Evolutionary conservation across 2,329 filamentous ascomycete species (phyloP).

Genomic region (Blastomyces gilchristii): DNA sequence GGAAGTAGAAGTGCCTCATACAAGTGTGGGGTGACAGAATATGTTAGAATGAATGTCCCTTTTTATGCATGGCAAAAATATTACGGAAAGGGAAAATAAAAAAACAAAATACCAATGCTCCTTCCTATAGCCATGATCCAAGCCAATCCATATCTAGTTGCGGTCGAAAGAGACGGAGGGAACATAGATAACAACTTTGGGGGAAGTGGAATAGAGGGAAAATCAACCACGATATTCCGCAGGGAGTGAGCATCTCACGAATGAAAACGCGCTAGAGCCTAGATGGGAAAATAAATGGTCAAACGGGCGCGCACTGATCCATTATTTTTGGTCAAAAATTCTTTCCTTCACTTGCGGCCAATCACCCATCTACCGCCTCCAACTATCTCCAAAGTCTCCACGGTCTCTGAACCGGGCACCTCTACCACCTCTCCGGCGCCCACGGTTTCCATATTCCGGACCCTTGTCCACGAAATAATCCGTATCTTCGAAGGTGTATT

Average conservation of each 20-base stretch:
- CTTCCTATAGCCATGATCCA: not conserved
- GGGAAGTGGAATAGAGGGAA: not conserved
- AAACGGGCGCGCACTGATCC: not conserved
- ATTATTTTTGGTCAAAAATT: not conserved
- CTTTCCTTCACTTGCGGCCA: not conserved
- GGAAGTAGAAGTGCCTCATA: not conserved
- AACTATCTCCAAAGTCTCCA: slow-evolving; percentile 10
- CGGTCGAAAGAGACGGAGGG: not conserved
- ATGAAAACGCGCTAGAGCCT: not conserved
- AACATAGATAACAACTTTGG: not conserved
- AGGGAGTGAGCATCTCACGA: not conserved
- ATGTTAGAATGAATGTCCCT: not conserved
- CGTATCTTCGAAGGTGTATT: slow-evolving; percentile 62
- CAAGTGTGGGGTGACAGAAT: not conserved
- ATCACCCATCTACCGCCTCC: slow-evolving; percentile 13
- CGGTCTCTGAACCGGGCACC: slow-evolving; percentile 16
- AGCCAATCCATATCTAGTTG: slow-evolving; percentile 1
- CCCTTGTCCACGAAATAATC: slow-evolving; percentile 61
- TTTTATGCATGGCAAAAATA: slow-evolving; percentile 10
- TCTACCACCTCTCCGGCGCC: slow-evolving; percentile 24
- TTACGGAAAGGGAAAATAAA: not conserved
- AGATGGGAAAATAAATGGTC: not conserved
- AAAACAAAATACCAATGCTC: not conserved
- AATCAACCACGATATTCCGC: no score
- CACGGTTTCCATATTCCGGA: slow-evolving; percentile 47